Evolutionary conservation across 768 basidiomycete species (phyloP).

Genomic region (Butyriboletus loyo): DNA sequence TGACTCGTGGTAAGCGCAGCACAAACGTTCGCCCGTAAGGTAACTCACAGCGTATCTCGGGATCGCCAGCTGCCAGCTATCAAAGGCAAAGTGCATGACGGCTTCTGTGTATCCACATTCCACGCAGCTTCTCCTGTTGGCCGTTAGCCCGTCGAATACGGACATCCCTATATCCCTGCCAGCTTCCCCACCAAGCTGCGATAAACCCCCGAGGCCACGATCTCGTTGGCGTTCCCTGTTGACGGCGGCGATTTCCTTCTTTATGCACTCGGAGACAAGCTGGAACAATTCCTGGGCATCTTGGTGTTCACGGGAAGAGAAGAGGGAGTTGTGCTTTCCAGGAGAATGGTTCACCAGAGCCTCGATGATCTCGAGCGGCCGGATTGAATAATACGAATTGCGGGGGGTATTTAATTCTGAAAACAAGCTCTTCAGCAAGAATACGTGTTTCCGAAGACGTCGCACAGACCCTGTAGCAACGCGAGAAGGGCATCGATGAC

Average conservation of each 20-base stretch:
- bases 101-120: slow-evolving; percentile 92
- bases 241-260: slow-evolving; percentile 75
- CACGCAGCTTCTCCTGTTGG: slow-evolving; percentile 84
- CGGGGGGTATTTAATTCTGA: slow-evolving; percentile 66
- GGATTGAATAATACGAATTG: slow-evolving; percentile 55
- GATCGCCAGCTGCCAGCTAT: slow-evolving; percentile 78
- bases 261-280: slow-evolving; percentile 84
- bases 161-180: slow-evolving; percentile 51
- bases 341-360: slow-evolving; percentile 57
- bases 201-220: slow-evolving; percentile 64
- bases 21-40: slow-evolving; percentile 1
- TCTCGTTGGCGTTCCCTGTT: slow-evolving; percentile 69
- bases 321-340: slow-evolving; percentile 58
- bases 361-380: slow-evolving; percentile 69
- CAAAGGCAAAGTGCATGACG: slow-evolving; percentile 87
- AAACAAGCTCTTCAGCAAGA: slow-evolving; percentile 1
- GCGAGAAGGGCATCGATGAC: slow-evolving; percentile 79
- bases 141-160: slow-evolving; percentile 88
- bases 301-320: slow-evolving; percentile 91
- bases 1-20: slow-evolving; percentile 27
- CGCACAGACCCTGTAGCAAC: slow-evolving; percentile 59
- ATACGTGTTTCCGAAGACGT: neutral
- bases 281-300: slow-evolving; percentile 99
- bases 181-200: slow-evolving; percentile 20
- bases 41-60: slow-evolving; percentile 59